Evolutionary conservation across 768 basidiomycete genomes (phyloP).

Genomic region (Saitozyma podzolica): DNA sequence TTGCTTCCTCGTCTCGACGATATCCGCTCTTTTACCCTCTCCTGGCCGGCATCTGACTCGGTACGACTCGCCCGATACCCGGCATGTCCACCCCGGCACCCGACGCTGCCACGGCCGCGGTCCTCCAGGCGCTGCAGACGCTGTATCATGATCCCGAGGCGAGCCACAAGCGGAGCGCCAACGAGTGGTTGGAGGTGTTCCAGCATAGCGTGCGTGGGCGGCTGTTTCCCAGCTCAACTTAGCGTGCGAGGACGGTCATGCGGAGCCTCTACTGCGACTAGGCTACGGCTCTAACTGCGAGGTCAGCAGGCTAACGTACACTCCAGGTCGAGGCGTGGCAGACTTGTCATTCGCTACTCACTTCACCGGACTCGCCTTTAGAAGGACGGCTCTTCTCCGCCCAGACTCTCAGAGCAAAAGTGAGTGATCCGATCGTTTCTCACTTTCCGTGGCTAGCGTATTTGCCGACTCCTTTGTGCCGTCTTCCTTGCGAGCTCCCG

Average conservation of each 20-base stretch:
- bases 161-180: conserved; percentile 76
- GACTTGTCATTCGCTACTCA: conserved; percentile 87
- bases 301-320: neutral
- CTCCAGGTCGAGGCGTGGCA: conserved; percentile 95
- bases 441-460: neutral
- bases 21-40: too few species aligned
- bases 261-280: neutral
- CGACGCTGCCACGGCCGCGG: conserved; percentile 19
- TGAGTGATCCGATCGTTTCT: conserved; percentile 53
- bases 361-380: conserved; percentile 70
- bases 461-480: conserved; percentile 1
- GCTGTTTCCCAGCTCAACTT: neutral
- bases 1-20: too few species aligned
- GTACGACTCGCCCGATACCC: too few species aligned
- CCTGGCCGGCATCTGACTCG: too few species aligned
- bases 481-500: neutral
- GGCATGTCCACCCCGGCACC: neutral
- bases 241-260: neutral
- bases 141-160: conserved; percentile 68
- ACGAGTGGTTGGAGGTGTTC: conserved; percentile 95
- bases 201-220: conserved; percentile 89
- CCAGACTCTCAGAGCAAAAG: conserved; percentile 94
- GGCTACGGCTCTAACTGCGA: neutral
- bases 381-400: conserved; percentile 91
- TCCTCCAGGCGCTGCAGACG: conserved; percentile 52